These are phyloP conservation scores for Auricularia heimuer DNA, from an alignment of 768 basidiomycete species.

Conservation along the genomic window DNA sequence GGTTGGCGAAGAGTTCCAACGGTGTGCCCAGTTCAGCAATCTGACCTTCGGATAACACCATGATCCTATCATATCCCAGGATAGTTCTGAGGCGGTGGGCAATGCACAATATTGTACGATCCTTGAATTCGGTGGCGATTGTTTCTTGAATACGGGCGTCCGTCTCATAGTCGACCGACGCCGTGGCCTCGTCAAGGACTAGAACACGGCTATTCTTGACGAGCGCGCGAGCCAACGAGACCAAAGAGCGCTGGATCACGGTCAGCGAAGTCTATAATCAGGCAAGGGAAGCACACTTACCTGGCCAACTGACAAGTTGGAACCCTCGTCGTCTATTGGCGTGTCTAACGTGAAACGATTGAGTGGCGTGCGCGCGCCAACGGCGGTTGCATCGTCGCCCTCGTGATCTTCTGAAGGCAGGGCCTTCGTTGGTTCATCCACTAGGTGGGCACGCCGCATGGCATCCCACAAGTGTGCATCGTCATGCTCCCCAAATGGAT, in stretches of 20 bases:
- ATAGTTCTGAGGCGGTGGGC: conserved; percentile 44
- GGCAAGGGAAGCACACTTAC: conserved; percentile 5
- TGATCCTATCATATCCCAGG: conserved; percentile 52
- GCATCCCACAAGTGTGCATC: conserved; percentile 65
- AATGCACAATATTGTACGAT: conserved; percentile 44
- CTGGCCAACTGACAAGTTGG: conserved; percentile 25
- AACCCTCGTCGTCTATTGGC: conserved; percentile 31
- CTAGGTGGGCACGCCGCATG: conserved; percentile 49
- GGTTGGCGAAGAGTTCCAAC: conserved; percentile 34
- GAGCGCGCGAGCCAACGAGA: conserved; percentile 41
- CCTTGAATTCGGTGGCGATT: conserved; percentile 34
- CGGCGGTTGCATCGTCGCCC: conserved; percentile 9
- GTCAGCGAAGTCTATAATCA: conserved; percentile 8
- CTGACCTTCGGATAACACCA: conserved; percentile 56
- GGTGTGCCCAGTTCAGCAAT: conserved; percentile 57
- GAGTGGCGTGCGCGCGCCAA: conserved; percentile 8
- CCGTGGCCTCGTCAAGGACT: conserved; percentile 31
- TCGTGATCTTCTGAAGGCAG: conserved; percentile 19
- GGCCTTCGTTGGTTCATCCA: conserved; percentile 17
- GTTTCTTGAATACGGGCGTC: conserved; percentile 46
- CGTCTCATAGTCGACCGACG: conserved; percentile 32
- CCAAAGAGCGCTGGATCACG: conserved; percentile 29
- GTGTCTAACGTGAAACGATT: conserved; percentile 31
- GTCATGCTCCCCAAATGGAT: conserved; percentile 52
- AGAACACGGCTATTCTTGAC: conserved; percentile 43